phyloP scores from a whole-genome alignment of 2,329 filamentous ascomycete species.

The Fusarium phyllophilum region DNA sequence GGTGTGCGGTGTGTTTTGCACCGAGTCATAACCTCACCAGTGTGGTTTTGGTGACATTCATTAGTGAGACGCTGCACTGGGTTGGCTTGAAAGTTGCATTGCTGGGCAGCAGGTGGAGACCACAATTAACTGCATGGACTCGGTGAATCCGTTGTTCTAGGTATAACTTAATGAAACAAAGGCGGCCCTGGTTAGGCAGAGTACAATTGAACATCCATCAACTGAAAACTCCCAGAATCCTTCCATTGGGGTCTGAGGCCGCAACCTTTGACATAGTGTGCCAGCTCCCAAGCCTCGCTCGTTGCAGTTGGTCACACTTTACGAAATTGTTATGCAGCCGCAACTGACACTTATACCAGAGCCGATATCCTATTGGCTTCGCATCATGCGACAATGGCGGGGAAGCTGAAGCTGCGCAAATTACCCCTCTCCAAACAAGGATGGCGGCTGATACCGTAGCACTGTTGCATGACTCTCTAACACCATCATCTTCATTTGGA shows the following conservation, averaged over 20 bases:
- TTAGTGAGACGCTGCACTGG: background rate
- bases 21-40: background rate
- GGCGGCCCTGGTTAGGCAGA: background rate
- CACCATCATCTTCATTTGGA: background rate
- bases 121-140: background rate
- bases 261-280: background rate
- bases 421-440: background rate
- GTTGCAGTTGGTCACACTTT: background rate
- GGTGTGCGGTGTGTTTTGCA: background rate
- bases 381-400: constrained; percentile 3
- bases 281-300: background rate
- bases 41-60: background rate
- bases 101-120: background rate
- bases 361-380: background rate
- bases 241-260: background rate
- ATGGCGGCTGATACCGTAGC: constrained; percentile 14
- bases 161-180: background rate
- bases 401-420: background rate
- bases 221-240: background rate
- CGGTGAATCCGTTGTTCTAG: background rate
- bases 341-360: background rate
- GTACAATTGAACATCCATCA: background rate
- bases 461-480: constrained; percentile 17
- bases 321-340: constrained; percentile 8
- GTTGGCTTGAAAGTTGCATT: background rate